A percentile compares a stretch with the other conserved stretches of the same genome.
Evolutionary conservation across 1,139 yeast genomes (phyloP).

Genomic region (Taiozyma sp.): DNA sequence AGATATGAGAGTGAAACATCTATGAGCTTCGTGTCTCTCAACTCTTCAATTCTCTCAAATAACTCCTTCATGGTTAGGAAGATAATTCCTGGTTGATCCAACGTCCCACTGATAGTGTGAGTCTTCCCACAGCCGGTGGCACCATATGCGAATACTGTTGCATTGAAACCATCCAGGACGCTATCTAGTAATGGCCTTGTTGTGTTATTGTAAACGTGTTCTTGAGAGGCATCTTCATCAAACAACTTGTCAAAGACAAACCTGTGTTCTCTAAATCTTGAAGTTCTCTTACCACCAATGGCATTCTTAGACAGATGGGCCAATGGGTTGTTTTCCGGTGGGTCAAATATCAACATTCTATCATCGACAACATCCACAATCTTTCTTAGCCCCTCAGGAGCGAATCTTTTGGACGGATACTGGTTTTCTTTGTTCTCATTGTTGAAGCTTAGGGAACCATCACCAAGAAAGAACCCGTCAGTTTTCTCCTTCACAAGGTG

Average conservation of each 20-base stretch:
- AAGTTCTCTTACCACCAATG: constrained; percentile 32
- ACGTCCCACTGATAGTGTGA: constrained; percentile 79
- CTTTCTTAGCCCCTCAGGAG: constrained; percentile 59
- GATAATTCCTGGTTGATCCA: constrained; percentile 74
- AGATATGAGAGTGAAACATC: constrained; percentile 70
- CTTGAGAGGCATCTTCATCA: constrained; percentile 60
- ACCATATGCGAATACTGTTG: constrained; percentile 95
- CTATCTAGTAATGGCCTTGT: constrained; percentile 71
- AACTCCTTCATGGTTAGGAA: constrained; percentile 76
- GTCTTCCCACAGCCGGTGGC: constrained; percentile 99
- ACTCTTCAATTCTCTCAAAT: constrained; percentile 52
- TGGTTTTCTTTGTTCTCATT: constrained; percentile 19
- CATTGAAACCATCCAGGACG: constrained; percentile 79
- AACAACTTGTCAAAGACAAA: constrained; percentile 82
- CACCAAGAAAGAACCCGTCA: constrained; percentile 46
- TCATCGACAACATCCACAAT: constrained; percentile 84
- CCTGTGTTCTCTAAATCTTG: constrained; percentile 69
- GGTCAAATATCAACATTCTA: constrained; percentile 85
- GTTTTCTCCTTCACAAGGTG: constrained; percentile 37
- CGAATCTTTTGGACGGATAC: constrained; percentile 20
- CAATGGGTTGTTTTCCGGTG: constrained; percentile 71
- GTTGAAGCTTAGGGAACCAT: constrained; percentile 43
- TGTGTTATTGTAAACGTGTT: constrained; percentile 62
- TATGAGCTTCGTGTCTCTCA: constrained; percentile 50
- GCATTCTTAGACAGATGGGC: constrained; percentile 56